phyloP scores from a whole-genome alignment of 176 grass and related monocot genomes.

The Cocos nucifera region DNA sequence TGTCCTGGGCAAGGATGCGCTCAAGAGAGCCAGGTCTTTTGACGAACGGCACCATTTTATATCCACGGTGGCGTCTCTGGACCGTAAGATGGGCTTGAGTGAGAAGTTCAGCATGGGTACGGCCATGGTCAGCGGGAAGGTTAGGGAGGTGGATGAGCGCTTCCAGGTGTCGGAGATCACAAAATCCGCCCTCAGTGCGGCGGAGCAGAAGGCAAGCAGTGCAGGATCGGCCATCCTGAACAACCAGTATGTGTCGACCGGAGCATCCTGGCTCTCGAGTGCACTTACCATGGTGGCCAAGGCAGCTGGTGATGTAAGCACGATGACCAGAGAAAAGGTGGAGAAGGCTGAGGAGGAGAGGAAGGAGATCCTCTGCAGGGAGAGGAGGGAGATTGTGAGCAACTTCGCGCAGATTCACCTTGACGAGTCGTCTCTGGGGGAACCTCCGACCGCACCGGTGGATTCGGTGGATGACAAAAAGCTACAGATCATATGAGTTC shows the following conservation, averaged over 20 bases:
- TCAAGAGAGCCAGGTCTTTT: constrained; percentile 25
- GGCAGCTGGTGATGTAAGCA: constrained; percentile 27
- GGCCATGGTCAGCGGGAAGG: constrained; percentile 17
- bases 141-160: constrained; percentile 28
- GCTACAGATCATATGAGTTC: too few species aligned
- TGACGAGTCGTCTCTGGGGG: too few species aligned
- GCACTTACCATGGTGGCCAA: constrained; percentile 14
- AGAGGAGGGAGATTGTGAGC: too few species aligned
- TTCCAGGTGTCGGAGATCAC: constrained; percentile 31
- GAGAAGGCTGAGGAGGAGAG: constrained; percentile 5
- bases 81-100: constrained; percentile 26
- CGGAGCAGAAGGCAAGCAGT: constrained; percentile 21
- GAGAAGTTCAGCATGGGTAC: constrained; percentile 31
- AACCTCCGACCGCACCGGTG: too few species aligned
- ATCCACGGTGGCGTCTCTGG: constrained; percentile 31
- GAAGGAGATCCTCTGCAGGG: not conserved
- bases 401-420: too few species aligned
- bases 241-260: constrained; percentile 23
- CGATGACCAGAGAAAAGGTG: constrained; percentile 29
- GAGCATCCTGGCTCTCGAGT: constrained; percentile 24
- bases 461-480: too few species aligned
- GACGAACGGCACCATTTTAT: constrained; percentile 30
- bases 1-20: constrained; percentile 41
- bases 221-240: constrained; percentile 18
- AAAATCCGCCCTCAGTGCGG: constrained; percentile 11